Evolutionary conservation across 148 eudicot genomes (phyloP).

Genomic region (Camellia granthamiana): DNA sequence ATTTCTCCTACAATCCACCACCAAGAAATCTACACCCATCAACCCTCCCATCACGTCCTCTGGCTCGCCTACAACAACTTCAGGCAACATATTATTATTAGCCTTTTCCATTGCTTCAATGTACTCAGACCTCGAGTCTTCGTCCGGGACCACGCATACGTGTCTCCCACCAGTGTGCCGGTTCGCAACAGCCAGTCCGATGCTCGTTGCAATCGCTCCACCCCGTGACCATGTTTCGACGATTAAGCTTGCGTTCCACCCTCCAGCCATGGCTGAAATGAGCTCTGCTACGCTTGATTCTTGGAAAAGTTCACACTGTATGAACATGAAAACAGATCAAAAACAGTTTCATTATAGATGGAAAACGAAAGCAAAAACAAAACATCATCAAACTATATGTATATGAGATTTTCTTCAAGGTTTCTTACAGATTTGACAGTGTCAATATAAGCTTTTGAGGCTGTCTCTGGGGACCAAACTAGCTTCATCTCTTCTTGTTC

Average conservation of each 20-base stretch:
- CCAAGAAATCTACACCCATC: conserved; percentile 61
- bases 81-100: conserved; percentile 32
- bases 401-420: too few species aligned
- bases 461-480: conserved; percentile 43
- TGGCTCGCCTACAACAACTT: conserved; percentile 54
- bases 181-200: conserved; percentile 68
- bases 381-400: too few species aligned
- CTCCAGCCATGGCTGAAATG: conserved; percentile 91
- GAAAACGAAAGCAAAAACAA: too few species aligned
- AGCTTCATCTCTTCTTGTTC: conserved; percentile 27
- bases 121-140: conserved; percentile 46
- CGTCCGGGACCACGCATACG: conserved; percentile 75
- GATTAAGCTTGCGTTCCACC: conserved; percentile 74
- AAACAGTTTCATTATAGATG: too few species aligned
- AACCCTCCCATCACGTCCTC: conserved; percentile 52
- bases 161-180: conserved; percentile 64
- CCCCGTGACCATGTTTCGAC: conserved; percentile 71
- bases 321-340: too few species aligned
- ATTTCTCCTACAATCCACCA: conserved; percentile 45
- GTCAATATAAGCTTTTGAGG: conserved; percentile 32
- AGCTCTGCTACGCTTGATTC: conserved; percentile 83
- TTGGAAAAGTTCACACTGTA: conserved; percentile 49
- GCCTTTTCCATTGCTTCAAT: conserved; percentile 31
- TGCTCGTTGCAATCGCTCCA: conserved; percentile 44
- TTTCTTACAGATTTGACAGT: conserved; percentile 33